Conservation (phyloP, 768 basidiomycete species). For the Cyclocybe cylindracea region DNA sequence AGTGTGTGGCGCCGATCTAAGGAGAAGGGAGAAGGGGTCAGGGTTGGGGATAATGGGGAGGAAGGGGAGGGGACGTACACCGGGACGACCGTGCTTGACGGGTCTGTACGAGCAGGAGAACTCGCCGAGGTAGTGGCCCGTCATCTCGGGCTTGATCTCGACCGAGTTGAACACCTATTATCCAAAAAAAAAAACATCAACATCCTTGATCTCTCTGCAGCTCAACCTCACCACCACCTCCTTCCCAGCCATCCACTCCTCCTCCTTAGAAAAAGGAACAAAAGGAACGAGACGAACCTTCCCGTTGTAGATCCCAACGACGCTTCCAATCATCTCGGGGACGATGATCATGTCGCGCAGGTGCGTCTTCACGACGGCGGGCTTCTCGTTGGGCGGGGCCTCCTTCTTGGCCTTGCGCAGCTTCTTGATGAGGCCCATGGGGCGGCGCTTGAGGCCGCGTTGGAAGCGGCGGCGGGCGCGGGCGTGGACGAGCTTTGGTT, state of each 20-base stretch:
- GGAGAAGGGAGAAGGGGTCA: slow-evolving; percentile 13
- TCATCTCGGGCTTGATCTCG: slow-evolving; percentile 99
- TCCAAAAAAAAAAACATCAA: neutral
- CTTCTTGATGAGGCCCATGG: slow-evolving; percentile 99
- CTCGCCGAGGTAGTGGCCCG: slow-evolving; percentile 98
- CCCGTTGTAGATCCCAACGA: slow-evolving; percentile 98
- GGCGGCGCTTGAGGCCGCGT: slow-evolving; percentile 97
- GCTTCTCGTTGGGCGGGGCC: slow-evolving; percentile 99
- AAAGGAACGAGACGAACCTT: slow-evolving; percentile 55
- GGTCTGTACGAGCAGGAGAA: slow-evolving; percentile 97
- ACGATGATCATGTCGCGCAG: slow-evolving; percentile 99
- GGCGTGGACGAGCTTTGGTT: slow-evolving; percentile 86
- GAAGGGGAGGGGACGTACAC: slow-evolving; percentile 59
- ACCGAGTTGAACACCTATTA: slow-evolving; percentile 88
- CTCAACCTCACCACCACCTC: neutral
- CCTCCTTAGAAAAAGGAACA: neutral
- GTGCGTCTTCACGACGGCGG: slow-evolving; percentile 98
- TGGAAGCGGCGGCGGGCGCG: slow-evolving; percentile 99
- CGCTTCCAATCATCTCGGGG: slow-evolving; percentile 99
- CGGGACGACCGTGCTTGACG: slow-evolving; percentile 99
- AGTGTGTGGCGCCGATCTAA: slow-evolving; percentile 90
- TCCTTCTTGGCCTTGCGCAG: slow-evolving; percentile 99
- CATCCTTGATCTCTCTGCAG: neutral
- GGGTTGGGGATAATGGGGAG: neutral
- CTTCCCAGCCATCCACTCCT: neutral